Conservation (phyloP, 768 basidiomycete species). For the Megacollybia marginata region DNA sequence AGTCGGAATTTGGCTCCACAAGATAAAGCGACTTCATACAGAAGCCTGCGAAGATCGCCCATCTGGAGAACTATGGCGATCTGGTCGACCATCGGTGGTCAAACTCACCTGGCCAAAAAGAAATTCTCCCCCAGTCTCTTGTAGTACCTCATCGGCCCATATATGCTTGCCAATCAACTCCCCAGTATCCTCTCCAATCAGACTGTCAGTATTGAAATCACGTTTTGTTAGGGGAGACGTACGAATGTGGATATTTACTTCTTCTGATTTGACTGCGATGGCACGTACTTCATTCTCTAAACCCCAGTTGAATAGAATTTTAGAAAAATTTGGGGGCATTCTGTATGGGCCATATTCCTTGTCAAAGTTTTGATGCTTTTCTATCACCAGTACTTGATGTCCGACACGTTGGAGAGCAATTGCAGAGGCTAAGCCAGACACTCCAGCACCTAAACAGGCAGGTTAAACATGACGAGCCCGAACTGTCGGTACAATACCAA, state of each 20-base stretch:
- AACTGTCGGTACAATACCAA: no score
- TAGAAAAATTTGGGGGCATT: conserved; percentile 45
- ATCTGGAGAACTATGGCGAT: conserved; percentile 27
- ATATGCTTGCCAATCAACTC: conserved; percentile 37
- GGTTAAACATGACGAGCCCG: no score
- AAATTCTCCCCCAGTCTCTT: conserved; percentile 34
- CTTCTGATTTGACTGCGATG: conserved; percentile 16
- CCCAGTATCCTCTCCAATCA: conserved; percentile 37
- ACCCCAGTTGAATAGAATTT: conserved; percentile 52
- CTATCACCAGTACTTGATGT: conserved; percentile 47
- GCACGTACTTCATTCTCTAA: conserved; percentile 20
- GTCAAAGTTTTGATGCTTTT: conserved; percentile 18
- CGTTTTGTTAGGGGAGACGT: not conserved
- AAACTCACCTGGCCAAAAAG: conserved; percentile 30
- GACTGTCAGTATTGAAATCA: not conserved
- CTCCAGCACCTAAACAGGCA: conserved; percentile 24
- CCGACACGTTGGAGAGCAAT: conserved; percentile 45
- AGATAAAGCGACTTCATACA: conserved; percentile 36
- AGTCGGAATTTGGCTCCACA: conserved; percentile 37
- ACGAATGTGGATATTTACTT: conserved; percentile 16
- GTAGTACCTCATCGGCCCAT: conserved; percentile 47
- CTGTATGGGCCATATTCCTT: conserved; percentile 17
- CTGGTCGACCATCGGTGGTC: conserved; percentile 1
- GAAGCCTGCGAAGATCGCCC: conserved; percentile 39
- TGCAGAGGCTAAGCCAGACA: conserved; percentile 48